Base-by-base conservation (phyloP, 441 rosid genomes). In the Aleurites moluccanus region DNA sequence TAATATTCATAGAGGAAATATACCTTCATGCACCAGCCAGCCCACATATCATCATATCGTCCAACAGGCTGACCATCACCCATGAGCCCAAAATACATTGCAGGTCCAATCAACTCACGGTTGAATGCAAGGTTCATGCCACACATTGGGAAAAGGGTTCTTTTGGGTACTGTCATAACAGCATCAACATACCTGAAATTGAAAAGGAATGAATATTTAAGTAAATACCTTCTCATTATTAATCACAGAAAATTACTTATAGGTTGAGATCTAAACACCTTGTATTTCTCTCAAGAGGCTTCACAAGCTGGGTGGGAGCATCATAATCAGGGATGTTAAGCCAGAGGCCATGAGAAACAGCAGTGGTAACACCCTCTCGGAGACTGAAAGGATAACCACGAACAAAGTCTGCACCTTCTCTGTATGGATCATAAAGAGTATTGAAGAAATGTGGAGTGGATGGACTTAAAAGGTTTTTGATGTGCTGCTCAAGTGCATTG, bases 51-150 rank as follows among this genome's bases (percentile, higher is more conserved):
- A 27, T 94, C 99, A 6, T 94, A 92, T 1, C 99, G 96, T 47
- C 99, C 99, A 80, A 94, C 84, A 55, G 99, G 98, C 77, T 94
- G 99, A 75, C 99, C 99, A 74, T 94, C 98, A 25, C 99, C 98
- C 99, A 92, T 94, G 77, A 92, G 97, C 60, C 99, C 98, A 61
- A 94, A 94, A 85, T 94, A 94, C 99, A 94, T 91, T 42, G 91
- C 97, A 27, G 99, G 97, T 20, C 98, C 99, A 20, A 94, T 92
- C 72, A 92, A 82, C 28, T 94, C 98, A 75, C 99, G 97, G 88
- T 94, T 85, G 69, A 94, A 94, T 21, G 84, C 96, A 74, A 94
- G 80, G 81, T 94, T 94, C 99, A 94, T 94, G 14, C 99, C 99
- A 62, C 99, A 94, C 99, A 94, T 92, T 13, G 97, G 99, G 85